Evolutionary conservation across 2,329 filamentous ascomycete species (phyloP).

Genomic region (Emmonsiellopsis sp.): DNA sequence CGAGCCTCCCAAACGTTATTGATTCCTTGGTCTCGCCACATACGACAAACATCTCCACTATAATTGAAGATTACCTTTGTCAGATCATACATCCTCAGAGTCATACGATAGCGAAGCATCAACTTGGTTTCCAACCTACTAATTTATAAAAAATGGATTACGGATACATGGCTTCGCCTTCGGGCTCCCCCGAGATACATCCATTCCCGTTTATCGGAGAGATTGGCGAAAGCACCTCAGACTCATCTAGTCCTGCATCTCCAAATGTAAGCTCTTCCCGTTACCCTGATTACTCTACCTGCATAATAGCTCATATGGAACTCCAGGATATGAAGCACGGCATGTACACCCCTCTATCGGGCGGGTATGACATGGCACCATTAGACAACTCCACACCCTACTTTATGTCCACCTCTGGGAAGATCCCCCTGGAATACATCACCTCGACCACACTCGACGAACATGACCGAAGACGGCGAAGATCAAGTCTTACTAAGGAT

Average conservation of each 20-base stretch:
- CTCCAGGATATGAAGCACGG: slow-evolving; percentile 15
- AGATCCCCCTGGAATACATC: slow-evolving; percentile 19
- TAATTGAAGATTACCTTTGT: no score
- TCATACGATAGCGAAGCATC: no score
- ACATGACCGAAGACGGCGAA: slow-evolving; percentile 14
- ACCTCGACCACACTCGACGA: slow-evolving; percentile 16
- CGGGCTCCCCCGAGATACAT: slow-evolving; percentile 21
- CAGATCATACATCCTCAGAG: no score
- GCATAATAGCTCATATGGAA: background rate
- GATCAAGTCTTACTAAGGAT: slow-evolving; percentile 15
- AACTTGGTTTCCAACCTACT: no score
- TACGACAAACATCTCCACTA: no score
- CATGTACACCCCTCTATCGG: slow-evolving; percentile 11
- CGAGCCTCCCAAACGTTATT: no score
- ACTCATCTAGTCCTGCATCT: slow-evolving; percentile 16
- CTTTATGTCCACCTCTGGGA: slow-evolving; percentile 10
- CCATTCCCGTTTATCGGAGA: background rate
- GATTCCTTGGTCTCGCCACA: no score
- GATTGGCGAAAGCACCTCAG: slow-evolving; percentile 13
- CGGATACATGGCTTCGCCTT: background rate
- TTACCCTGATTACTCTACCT: background rate
- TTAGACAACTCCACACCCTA: slow-evolving; percentile 14
- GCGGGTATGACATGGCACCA: slow-evolving; percentile 16
- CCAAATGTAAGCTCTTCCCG: slow-evolving; percentile 14
- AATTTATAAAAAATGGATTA: slow-evolving; percentile 1